Conservation (phyloP, 768 basidiomycete genomes). For the Mycena rosella region DNA sequence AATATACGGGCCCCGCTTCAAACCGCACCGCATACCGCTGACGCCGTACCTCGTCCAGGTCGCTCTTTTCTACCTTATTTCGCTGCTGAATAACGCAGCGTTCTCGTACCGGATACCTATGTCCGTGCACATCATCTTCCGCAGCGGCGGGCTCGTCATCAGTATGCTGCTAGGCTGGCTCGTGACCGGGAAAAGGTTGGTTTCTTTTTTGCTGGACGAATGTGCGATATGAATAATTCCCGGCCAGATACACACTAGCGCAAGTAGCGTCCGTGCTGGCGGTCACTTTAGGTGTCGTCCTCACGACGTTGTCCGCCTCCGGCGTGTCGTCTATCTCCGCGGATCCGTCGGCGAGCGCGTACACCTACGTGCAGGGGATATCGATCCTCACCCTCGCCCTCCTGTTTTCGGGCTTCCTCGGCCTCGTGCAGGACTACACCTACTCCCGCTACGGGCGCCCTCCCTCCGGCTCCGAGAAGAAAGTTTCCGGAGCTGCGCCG, state of each 20-base stretch:
- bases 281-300: conserved; percentile 82
- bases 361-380: conserved; percentile 78
- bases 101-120: conserved; percentile 91
- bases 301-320: conserved; percentile 86
- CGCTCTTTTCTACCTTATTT: conserved; percentile 81
- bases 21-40: conserved; percentile 77
- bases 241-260: conserved; percentile 66
- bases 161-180: conserved; percentile 87
- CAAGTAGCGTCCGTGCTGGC: conserved; percentile 85
- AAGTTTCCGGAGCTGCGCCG: conserved; percentile 28
- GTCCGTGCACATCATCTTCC: conserved; percentile 94
- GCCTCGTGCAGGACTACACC: conserved; percentile 87
- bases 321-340: conserved; percentile 36
- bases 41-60: conserved; percentile 84
- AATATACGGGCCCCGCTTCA: conserved; percentile 65
- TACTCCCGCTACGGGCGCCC: conserved; percentile 53
- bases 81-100: conserved; percentile 90
- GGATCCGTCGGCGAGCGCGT: conserved; percentile 40
- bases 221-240: conserved; percentile 21
- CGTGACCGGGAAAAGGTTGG: conserved; percentile 70
- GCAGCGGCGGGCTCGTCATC: conserved; percentile 88
- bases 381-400: conserved; percentile 81
- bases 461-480: conserved; percentile 12
- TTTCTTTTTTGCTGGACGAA: conserved; percentile 1
- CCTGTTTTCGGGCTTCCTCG: conserved; percentile 83